Conservation (phyloP, 2,329 filamentous ascomycete genomes). For the Purpureocillium lavendulum region DNA sequence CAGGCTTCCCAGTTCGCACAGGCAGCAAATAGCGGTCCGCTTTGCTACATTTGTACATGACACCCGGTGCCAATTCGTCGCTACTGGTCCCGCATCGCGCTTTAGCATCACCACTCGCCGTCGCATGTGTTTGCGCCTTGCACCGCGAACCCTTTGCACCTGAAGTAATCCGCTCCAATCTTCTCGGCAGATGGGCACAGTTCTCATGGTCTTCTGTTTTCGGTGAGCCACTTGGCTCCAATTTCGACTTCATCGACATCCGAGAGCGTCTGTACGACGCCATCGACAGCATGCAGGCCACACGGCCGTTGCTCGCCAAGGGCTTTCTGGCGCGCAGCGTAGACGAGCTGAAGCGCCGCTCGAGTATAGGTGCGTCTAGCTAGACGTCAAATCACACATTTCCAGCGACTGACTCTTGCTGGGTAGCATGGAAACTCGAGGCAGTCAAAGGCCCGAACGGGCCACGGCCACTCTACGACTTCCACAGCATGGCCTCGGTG, state of each 20-base stretch:
- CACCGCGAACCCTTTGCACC: no score
- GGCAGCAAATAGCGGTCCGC: no score
- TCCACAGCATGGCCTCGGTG: constrained; percentile 41
- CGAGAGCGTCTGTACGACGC: constrained; percentile 4
- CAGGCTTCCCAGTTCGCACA: no score
- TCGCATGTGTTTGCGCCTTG: no score
- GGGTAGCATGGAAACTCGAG: constrained; percentile 58
- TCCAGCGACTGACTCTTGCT: not conserved
- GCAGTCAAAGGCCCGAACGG: constrained; percentile 56
- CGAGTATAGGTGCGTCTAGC: constrained; percentile 42
- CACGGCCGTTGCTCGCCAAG: constrained; percentile 34
- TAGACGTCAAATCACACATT: no score
- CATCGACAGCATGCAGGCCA: constrained; percentile 35
- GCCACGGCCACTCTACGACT: constrained; percentile 57
- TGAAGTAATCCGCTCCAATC: not conserved
- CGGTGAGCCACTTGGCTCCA: constrained; percentile 21
- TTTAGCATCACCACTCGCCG: no score
- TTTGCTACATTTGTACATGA: no score
- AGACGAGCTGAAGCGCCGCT: constrained; percentile 50
- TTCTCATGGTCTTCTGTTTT: constrained; percentile 12
- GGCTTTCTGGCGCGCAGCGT: constrained; percentile 51
- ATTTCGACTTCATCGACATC: constrained; percentile 1
- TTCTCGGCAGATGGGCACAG: not conserved
- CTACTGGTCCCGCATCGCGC: not conserved
- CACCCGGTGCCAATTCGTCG: no score